Percentiles rank a stretch among this genome's conserved stretches.
These are phyloP conservation scores for Arxiozyma bovina DNA, from an alignment of 1,139 yeast genomes.

Conservation along the genomic window DNA sequence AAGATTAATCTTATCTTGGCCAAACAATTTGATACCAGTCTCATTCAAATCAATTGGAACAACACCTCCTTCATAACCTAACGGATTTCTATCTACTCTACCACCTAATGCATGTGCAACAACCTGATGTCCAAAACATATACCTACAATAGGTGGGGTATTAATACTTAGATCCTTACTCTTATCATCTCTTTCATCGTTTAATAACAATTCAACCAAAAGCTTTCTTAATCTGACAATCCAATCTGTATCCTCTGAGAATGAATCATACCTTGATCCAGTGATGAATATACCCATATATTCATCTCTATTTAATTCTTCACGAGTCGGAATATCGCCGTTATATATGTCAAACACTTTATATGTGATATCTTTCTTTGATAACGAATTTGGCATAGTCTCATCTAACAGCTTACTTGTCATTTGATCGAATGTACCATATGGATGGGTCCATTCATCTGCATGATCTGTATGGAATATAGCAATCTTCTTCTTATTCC, in stretches of 20 bases:
- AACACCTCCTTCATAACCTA: slow-evolving; percentile 71
- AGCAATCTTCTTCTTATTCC: slow-evolving; percentile 16
- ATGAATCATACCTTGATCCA: slow-evolving; percentile 50
- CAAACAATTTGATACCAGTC: slow-evolving; percentile 33
- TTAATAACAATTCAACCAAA: slow-evolving; percentile 20
- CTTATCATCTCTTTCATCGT: not conserved
- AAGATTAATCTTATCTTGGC: slow-evolving; percentile 33
- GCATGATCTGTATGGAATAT: slow-evolving; percentile 24
- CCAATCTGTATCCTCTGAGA: slow-evolving; percentile 39
- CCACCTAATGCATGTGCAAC: slow-evolving; percentile 59
- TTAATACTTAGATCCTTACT: slow-evolving; percentile 14
- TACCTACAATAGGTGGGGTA: slow-evolving; percentile 50
- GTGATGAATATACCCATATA: slow-evolving; percentile 39
- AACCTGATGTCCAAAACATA: slow-evolving; percentile 86
- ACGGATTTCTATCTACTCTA: slow-evolving; percentile 44
- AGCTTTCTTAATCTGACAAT: slow-evolving; percentile 37
- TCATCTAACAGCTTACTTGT: slow-evolving; percentile 16
- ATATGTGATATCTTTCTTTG: slow-evolving; percentile 10
- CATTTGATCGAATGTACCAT: slow-evolving; percentile 25
- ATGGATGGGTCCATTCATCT: slow-evolving; percentile 17
- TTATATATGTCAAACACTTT: slow-evolving; percentile 14
- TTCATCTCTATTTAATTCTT: slow-evolving; percentile 10
- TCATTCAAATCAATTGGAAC: slow-evolving; percentile 43
- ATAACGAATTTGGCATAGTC: slow-evolving; percentile 9
- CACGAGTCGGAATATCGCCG: slow-evolving; percentile 23